These are phyloP conservation scores for Trichosporon inkin DNA, from an alignment of 1,284 basidiomycete genomes.

Conservation along the genomic window DNA sequence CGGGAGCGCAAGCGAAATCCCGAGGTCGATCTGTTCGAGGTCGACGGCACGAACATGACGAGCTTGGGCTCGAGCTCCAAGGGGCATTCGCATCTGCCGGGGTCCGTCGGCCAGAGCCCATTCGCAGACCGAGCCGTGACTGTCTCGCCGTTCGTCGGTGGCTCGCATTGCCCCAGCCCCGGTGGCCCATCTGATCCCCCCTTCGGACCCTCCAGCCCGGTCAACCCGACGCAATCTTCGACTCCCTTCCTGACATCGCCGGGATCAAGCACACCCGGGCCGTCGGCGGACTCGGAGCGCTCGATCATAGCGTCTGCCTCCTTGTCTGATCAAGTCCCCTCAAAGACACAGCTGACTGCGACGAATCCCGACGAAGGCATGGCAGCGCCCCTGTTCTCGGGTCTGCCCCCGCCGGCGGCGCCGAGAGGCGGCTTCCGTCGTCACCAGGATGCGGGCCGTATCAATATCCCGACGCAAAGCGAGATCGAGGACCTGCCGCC, in stretches of 20 bases:
- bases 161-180: not conserved
- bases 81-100: slow-evolving; percentile 3
- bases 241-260: not conserved
- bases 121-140: slow-evolving; percentile 21
- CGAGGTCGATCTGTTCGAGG: slow-evolving; percentile 33
- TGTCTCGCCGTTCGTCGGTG: slow-evolving; percentile 39
- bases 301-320: not conserved
- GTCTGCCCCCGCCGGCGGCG: slow-evolving; percentile 28
- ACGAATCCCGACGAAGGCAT: slow-evolving; percentile 4
- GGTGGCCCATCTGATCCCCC: too few species aligned
- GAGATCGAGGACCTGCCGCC: slow-evolving; percentile 43
- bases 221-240: not conserved
- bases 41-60: not conserved
- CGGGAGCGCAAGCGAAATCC: slow-evolving; percentile 23
- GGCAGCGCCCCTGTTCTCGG: not conserved
- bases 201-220: not conserved
- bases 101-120: not conserved
- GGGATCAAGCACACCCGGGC: not conserved
- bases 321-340: not conserved
- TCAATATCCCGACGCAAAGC: slow-evolving; percentile 4
- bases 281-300: not conserved
- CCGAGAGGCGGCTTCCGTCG: slow-evolving; percentile 28
- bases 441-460: slow-evolving; percentile 41
- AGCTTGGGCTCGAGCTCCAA: not conserved
- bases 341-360: slow-evolving; percentile 10